Evolutionary conservation across 202 grass and related monocot species (phyloP).

Genomic region (Schoenoplectus tabernaemontani): DNA sequence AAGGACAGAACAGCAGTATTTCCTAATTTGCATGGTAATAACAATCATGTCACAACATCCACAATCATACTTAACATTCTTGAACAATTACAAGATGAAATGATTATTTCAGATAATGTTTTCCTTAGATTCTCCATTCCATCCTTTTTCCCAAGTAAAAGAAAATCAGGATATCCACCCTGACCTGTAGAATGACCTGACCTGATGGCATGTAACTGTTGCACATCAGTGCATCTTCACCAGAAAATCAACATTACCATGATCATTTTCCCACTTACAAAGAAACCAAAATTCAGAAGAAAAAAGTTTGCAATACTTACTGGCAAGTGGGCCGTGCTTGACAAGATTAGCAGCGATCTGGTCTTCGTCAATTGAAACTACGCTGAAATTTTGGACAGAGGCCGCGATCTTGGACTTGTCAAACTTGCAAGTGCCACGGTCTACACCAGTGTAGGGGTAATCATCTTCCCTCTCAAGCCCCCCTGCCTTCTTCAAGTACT

Average conservation of each 20-base stretch:
- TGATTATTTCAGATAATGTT: background rate
- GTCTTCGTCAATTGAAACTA: constrained; percentile 65
- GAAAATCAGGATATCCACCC: background rate
- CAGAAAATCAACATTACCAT: background rate
- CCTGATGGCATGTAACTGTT: background rate
- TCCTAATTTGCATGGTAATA: background rate
- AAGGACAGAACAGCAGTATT: background rate
- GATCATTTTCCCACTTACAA: background rate
- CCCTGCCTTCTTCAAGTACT: constrained; percentile 75
- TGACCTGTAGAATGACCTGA: background rate
- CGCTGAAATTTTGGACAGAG: constrained; percentile 77
- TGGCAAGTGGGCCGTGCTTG: constrained; percentile 82
- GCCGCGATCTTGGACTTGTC: constrained; percentile 82
- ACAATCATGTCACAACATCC: background rate
- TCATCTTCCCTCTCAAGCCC: constrained; percentile 77
- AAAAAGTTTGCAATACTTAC: constrained; percentile 29
- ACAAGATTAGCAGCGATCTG: constrained; percentile 88
- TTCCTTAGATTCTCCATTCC: background rate
- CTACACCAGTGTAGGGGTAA: constrained; percentile 71
- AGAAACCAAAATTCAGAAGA: background rate
- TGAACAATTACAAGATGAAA: background rate
- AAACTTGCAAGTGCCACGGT: constrained; percentile 58
- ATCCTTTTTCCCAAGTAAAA: background rate
- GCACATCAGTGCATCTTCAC: background rate
- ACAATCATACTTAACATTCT: background rate